Conservation (phyloP, 75 land plant species). For the Sequoiadendron giganteum region DNA sequence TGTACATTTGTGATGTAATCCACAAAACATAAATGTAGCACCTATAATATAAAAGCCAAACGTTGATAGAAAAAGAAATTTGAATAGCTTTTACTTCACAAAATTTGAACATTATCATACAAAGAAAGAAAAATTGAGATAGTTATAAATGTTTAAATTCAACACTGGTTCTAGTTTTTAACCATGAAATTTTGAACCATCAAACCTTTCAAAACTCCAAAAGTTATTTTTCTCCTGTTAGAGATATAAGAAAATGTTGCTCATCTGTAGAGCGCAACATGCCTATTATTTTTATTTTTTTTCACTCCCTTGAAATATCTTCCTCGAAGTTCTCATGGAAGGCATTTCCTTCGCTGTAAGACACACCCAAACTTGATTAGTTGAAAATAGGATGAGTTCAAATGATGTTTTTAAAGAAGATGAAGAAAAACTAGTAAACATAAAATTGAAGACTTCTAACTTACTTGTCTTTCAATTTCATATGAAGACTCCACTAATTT, state of each 20-base stretch:
- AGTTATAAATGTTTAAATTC: neutral
- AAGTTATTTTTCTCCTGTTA: neutral
- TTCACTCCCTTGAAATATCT: neutral
- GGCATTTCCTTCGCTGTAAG: slow-evolving; percentile 70
- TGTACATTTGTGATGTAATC: too few relatives aligned
- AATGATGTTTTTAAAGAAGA: neutral
- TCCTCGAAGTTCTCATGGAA: slow-evolving; percentile 31
- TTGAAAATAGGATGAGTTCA: neutral
- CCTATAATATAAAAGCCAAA: neutral
- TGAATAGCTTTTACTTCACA: neutral
- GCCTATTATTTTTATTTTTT: neutral
- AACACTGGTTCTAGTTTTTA: neutral
- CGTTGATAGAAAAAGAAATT: neutral
- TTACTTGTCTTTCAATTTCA: slow-evolving; percentile 66
- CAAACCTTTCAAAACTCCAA: neutral
- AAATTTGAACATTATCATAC: neutral
- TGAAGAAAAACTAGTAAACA: neutral
- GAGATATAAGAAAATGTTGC: neutral
- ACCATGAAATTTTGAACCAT: neutral
- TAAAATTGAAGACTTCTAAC: neutral
- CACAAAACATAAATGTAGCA: too few relatives aligned
- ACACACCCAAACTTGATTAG: neutral
- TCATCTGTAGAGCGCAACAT: neutral
- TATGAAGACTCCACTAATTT: slow-evolving; percentile 49
- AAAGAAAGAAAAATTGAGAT: neutral